Evolutionary conservation across 345 rosid species (phyloP).

Genomic region (Diplotaxis tenuifolia): DNA sequence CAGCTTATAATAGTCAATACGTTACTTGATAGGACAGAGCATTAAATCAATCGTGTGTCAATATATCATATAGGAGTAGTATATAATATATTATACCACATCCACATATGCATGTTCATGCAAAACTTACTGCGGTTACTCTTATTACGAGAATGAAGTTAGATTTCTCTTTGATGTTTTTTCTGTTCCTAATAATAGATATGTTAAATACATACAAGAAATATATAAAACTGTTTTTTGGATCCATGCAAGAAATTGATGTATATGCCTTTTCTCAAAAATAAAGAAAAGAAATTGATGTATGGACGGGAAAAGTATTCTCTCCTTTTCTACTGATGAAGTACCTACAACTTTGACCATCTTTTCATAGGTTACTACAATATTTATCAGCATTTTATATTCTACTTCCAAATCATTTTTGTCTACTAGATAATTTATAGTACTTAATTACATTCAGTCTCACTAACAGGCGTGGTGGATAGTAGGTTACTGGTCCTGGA

Average conservation of each 20-base stretch:
- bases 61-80: background rate
- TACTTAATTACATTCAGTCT: background rate
- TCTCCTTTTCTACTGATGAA: slow-evolving; percentile 1
- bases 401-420: background rate
- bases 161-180: background rate
- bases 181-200: background rate
- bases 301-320: slow-evolving; percentile 14
- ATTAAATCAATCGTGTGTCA: slow-evolving; percentile 29
- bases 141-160: background rate
- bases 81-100: background rate
- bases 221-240: background rate
- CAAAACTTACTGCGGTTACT: background rate
- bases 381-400: background rate
- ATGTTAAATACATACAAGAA: background rate
- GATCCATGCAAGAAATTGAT: slow-evolving; percentile 30
- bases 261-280: too few species aligned
- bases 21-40: slow-evolving; percentile 35
- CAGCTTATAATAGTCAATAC: slow-evolving; percentile 30
- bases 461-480: background rate
- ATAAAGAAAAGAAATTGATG: slow-evolving; percentile 32
- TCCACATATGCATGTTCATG: slow-evolving; percentile 6
- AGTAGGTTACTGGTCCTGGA: background rate
- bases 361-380: slow-evolving; percentile 21
- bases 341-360: slow-evolving; percentile 33
- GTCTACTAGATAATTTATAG: background rate